Evolutionary conservation across 805 yeast species (phyloP).

Genomic region (Metschnikowia santaceciliae): DNA sequence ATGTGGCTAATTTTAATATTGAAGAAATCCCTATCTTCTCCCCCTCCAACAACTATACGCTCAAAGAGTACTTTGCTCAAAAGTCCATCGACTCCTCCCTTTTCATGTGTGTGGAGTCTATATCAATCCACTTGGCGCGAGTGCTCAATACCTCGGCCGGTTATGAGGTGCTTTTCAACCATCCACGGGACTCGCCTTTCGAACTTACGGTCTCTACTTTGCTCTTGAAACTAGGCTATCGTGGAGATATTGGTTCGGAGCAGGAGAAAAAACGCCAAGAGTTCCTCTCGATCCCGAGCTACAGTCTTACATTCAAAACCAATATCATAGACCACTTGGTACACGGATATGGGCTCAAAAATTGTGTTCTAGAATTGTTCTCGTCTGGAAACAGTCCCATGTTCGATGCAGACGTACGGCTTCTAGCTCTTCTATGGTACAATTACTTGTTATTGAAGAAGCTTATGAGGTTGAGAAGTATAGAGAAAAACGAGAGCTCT

Average conservation of each 20-base stretch:
- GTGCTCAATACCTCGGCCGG: conserved; percentile 27
- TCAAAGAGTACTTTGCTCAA: conserved; percentile 9
- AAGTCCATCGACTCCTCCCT: background rate
- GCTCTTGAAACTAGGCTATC: conserved; percentile 26
- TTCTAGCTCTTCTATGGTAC: conserved; percentile 30
- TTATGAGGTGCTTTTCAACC: conserved; percentile 34
- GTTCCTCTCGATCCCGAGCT: conserved; percentile 33
- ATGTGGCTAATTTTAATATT: conserved; percentile 6
- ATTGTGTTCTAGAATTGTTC: conserved; percentile 35
- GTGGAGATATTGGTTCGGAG: background rate
- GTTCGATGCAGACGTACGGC: conserved; percentile 32
- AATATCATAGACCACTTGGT: conserved; percentile 32
- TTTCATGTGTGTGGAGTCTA: conserved; percentile 10
- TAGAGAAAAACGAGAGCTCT: conserved; percentile 8
- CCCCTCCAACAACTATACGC: conserved; percentile 7
- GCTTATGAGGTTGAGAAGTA: conserved; percentile 19
- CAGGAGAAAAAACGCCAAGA: conserved; percentile 20
- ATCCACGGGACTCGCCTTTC: conserved; percentile 28
- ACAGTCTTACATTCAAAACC: conserved; percentile 31
- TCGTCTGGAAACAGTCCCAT: conserved; percentile 37
- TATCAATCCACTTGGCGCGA: conserved; percentile 10
- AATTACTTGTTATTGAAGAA: conserved; percentile 30
- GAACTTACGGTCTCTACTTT: conserved; percentile 33
- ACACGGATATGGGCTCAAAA: conserved; percentile 33
- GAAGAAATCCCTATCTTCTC: conserved; percentile 15